Evolutionary conservation across 441 rosid genomes (phyloP).

Genomic region (Adansonia madagascariensis): DNA sequence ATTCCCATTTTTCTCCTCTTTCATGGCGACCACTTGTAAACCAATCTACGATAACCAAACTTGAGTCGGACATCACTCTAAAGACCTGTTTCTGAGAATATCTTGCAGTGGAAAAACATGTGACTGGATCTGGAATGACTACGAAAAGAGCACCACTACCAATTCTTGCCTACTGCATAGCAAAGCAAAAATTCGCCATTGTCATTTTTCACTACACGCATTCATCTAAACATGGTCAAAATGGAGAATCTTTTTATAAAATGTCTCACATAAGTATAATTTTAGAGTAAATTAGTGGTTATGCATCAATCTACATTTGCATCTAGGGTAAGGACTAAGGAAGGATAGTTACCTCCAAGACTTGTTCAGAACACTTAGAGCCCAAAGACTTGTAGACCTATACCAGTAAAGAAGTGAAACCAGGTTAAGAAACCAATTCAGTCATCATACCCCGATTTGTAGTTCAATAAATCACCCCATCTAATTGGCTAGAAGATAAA

Average conservation of each 20-base stretch:
- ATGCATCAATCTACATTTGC: slow-evolving; percentile 5
- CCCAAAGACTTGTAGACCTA: slow-evolving; percentile 88
- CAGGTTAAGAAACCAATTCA: slow-evolving; percentile 1
- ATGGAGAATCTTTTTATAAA: not conserved
- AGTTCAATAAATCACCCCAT: slow-evolving; percentile 10
- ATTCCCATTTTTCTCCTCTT: slow-evolving; percentile 93
- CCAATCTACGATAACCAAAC: slow-evolving; percentile 86
- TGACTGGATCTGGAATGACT: slow-evolving; percentile 89
- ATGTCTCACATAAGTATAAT: not conserved
- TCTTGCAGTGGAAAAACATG: slow-evolving; percentile 89
- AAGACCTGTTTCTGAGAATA: slow-evolving; percentile 87
- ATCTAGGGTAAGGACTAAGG: not conserved
- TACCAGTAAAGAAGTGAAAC: not conserved
- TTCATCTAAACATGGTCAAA: slow-evolving; percentile 8
- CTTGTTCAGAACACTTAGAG: slow-evolving; percentile 69
- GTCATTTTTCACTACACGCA: slow-evolving; percentile 28
- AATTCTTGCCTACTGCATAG: slow-evolving; percentile 73
- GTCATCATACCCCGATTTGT: slow-evolving; percentile 19
- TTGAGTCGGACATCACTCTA: slow-evolving; percentile 64
- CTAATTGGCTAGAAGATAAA: not conserved
- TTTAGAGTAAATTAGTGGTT: not conserved
- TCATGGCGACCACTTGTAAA: slow-evolving; percentile 94
- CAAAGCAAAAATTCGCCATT: slow-evolving; percentile 28
- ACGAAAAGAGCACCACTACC: slow-evolving; percentile 72
- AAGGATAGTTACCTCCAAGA: slow-evolving; percentile 61